phyloP scores from a whole-genome alignment of 2,329 filamentous ascomycete genomes.

The Harringtonia aguacate region DNA sequence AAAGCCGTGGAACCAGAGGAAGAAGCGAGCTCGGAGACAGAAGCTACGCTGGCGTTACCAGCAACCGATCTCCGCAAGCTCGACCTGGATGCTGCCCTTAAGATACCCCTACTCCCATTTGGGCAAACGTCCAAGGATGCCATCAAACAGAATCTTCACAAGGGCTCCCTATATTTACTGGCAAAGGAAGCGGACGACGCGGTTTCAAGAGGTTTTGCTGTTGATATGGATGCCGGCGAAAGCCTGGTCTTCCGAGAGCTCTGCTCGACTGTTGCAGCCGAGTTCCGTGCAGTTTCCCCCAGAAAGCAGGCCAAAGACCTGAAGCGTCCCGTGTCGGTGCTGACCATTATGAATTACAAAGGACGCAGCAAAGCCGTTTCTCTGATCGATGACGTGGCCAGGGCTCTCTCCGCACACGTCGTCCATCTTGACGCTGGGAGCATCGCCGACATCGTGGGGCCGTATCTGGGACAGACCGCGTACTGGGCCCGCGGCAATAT shows the following conservation, averaged over 20 bases:
- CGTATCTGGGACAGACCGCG: conserved; percentile 54
- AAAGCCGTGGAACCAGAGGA: too few relatives aligned
- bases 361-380: conserved; percentile 17
- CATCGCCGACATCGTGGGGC: conserved; percentile 57
- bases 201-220: background rate
- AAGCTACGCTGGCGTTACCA: background rate
- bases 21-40: background rate
- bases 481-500: conserved; percentile 37
- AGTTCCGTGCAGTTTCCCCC: conserved; percentile 17
- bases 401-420: conserved; percentile 48
- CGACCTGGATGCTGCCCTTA: conserved; percentile 5
- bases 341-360: conserved; percentile 23
- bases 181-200: conserved; percentile 5
- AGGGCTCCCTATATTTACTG: background rate
- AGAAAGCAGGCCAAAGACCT: conserved; percentile 12
- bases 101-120: background rate
- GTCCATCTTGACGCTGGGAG: conserved; percentile 59
- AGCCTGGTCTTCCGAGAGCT: conserved; percentile 20
- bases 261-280: conserved; percentile 19
- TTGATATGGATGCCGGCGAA: conserved; percentile 10
- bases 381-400: conserved; percentile 19
- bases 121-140: background rate
- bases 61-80: background rate
- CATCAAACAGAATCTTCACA: background rate
- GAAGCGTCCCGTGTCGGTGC: conserved; percentile 22